Percentiles rank a stretch among this genome's conserved stretches.
Conservation (phyloP, 306 rosid genomes). For the Carpinus fangiana region DNA sequence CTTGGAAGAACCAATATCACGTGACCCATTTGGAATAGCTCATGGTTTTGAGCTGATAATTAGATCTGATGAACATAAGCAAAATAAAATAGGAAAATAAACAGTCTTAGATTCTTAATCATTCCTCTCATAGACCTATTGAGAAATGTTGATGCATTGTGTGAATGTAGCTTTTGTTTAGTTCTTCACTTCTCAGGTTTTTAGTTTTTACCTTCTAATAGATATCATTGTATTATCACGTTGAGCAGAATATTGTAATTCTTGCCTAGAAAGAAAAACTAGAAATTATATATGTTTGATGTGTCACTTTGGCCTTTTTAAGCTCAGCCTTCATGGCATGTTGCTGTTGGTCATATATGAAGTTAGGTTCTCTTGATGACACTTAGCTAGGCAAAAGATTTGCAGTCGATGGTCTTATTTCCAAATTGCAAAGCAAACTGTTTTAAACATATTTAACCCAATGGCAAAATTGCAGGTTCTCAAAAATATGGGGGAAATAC, state of each 20-base stretch:
- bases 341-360: not conserved
- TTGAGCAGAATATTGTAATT: not conserved
- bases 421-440: not conserved
- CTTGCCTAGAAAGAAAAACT: not conserved
- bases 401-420: not conserved
- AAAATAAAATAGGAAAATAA: not conserved
- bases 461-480: slow-evolving; percentile 51
- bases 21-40: not conserved
- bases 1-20: not conserved
- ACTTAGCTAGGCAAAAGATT: not conserved
- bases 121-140: not conserved
- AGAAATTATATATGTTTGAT: not conserved
- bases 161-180: not conserved
- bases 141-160: not conserved
- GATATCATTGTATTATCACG: not conserved
- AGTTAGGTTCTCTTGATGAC: not conserved
- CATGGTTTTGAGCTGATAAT: not conserved
- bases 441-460: slow-evolving; percentile 1
- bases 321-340: not conserved
- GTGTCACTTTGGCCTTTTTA: not conserved
- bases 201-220: not conserved
- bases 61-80: not conserved
- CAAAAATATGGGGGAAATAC: slow-evolving; percentile 91
- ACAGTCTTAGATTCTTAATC: not conserved
- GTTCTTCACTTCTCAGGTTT: not conserved